phyloP scores from a whole-genome alignment of 2,329 filamentous ascomycete species.

The Helotiales sp. region DNA sequence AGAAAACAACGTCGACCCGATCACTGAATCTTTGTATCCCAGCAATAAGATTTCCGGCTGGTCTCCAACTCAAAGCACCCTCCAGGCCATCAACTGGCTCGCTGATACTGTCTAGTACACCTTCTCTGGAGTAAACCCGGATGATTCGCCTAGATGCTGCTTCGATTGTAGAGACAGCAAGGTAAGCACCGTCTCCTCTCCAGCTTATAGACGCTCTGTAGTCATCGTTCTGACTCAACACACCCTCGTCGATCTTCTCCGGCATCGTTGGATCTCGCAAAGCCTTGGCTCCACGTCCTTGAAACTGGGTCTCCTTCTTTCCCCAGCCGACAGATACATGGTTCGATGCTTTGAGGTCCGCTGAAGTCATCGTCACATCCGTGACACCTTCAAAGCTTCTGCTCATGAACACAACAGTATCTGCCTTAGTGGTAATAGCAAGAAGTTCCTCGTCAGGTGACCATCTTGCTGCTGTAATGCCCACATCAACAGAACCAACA shows the following conservation, averaged over 20 bases:
- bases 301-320: constrained; percentile 97
- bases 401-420: constrained; percentile 89
- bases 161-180: constrained; percentile 83
- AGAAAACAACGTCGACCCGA: constrained; percentile 84
- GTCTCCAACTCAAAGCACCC: constrained; percentile 84
- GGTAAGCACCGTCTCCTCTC: constrained; percentile 90
- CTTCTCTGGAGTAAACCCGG: constrained; percentile 87
- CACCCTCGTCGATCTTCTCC: constrained; percentile 83
- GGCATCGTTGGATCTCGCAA: constrained; percentile 92
- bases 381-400: constrained; percentile 82
- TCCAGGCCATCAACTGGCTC: constrained; percentile 95
- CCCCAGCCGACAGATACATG: constrained; percentile 98
- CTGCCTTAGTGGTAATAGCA: constrained; percentile 75
- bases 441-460: constrained; percentile 93
- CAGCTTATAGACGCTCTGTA: constrained; percentile 75
- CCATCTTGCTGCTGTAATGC: constrained; percentile 88
- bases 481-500: constrained; percentile 88
- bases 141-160: constrained; percentile 71
- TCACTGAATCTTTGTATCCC: constrained; percentile 72
- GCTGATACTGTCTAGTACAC: constrained; percentile 86
- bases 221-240: constrained; percentile 74
- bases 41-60: constrained; percentile 87
- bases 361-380: constrained; percentile 68
- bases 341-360: constrained; percentile 83
- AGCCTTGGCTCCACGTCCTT: constrained; percentile 83